Conservation (phyloP, 2,329 filamentous ascomycete genomes). For the Phialophora verrucosa region DNA sequence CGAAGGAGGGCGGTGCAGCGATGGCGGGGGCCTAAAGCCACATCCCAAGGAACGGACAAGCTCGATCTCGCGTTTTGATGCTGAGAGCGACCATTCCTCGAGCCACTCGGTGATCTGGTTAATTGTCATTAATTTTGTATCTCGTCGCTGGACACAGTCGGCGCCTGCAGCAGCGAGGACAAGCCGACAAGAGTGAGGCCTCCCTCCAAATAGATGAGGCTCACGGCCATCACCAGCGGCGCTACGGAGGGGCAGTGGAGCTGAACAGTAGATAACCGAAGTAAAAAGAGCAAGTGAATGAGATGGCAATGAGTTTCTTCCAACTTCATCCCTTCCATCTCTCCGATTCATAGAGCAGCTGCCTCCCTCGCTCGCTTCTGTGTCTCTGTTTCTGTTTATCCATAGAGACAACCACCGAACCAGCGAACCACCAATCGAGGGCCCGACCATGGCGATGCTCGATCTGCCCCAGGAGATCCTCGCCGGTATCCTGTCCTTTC, state of each 20-base stretch:
- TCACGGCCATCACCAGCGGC: background rate
- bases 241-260: background rate
- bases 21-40: slow-evolving; percentile 15
- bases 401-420: background rate
- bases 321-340: slow-evolving; percentile 3
- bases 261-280: background rate
- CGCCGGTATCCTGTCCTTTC: slow-evolving; percentile 31
- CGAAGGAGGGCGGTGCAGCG: slow-evolving; percentile 7
- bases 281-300: background rate
- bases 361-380: background rate
- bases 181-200: background rate
- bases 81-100: background rate
- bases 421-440: background rate
- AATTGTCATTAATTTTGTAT: background rate
- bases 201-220: background rate
- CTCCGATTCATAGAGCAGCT: background rate
- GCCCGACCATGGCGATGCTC: slow-evolving; percentile 18
- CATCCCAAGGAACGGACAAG: background rate
- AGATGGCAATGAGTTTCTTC: background rate
- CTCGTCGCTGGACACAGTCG: background rate
- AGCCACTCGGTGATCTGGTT: background rate
- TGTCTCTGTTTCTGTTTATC: background rate
- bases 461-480: slow-evolving; percentile 37
- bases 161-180: background rate
- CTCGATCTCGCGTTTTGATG: background rate